These are phyloP conservation scores for Daldinia vernicosa DNA, from an alignment of 495 filamentous ascomycete species.

Conservation along the genomic window DNA sequence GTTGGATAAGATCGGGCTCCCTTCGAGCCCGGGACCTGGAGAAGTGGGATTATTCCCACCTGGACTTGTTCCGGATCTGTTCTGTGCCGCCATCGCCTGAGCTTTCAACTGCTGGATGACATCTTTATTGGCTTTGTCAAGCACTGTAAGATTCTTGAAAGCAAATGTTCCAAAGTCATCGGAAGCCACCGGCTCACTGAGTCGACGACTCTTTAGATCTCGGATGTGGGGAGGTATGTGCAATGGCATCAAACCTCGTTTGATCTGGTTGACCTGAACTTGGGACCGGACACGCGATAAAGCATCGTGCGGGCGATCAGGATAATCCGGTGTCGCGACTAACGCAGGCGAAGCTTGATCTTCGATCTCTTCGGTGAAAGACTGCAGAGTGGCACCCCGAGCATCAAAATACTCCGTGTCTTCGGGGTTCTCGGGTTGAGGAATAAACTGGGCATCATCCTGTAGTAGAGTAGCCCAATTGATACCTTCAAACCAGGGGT, in stretches of 20 bases:
- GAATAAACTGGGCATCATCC: slow-evolving; percentile 95
- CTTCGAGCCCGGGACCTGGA: slow-evolving; percentile 74
- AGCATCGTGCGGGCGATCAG: slow-evolving; percentile 92
- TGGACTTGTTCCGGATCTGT: slow-evolving; percentile 55
- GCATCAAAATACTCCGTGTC: slow-evolving; percentile 98
- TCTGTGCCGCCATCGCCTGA: slow-evolving; percentile 79
- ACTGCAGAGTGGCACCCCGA: slow-evolving; percentile 86
- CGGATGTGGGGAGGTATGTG: slow-evolving; percentile 97
- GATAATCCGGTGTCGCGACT: slow-evolving; percentile 71
- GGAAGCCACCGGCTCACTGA: slow-evolving; percentile 86
- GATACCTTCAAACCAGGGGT: slow-evolving; percentile 87
- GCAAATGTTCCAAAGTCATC: slow-evolving; percentile 97
- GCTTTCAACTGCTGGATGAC: slow-evolving; percentile 94
- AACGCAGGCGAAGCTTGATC: slow-evolving; percentile 81
- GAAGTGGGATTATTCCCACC: slow-evolving; percentile 53
- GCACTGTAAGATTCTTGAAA: slow-evolving; percentile 95
- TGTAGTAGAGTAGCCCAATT: slow-evolving; percentile 91
- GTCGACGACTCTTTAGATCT: slow-evolving; percentile 81
- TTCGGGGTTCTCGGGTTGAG: slow-evolving; percentile 89
- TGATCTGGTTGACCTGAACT: slow-evolving; percentile 70
- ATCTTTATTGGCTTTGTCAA: slow-evolving; percentile 98
- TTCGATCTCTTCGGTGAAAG: slow-evolving; percentile 91
- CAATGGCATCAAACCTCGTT: slow-evolving; percentile 90
- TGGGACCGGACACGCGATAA: slow-evolving; percentile 88
- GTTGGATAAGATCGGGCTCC: slow-evolving; percentile 80